Percentiles rank a stretch among this genome's conserved stretches.
phyloP scores from a whole-genome alignment of 2,329 filamentous ascomycete species.

The Emydomyces testavorans region DNA sequence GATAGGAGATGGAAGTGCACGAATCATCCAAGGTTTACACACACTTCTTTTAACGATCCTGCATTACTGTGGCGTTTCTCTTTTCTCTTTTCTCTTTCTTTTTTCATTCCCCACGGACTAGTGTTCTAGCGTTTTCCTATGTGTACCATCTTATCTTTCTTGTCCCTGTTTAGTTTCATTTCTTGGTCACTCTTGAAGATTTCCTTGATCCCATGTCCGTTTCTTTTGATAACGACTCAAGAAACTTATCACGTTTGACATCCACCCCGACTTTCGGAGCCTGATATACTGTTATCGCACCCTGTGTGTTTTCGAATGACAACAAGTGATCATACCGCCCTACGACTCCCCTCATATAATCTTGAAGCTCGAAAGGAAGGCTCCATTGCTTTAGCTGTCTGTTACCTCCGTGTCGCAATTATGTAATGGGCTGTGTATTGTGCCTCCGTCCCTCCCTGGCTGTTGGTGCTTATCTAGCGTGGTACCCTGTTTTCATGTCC shows the following conservation, averaged over 20 bases:
- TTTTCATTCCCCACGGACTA: slow-evolving; percentile 1
- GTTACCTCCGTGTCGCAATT: background rate
- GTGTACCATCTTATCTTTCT: slow-evolving; percentile 9
- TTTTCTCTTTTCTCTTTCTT: background rate
- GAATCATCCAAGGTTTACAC: slow-evolving; percentile 98
- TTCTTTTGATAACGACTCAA: background rate
- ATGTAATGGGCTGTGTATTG: slow-evolving; percentile 1
- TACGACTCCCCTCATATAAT: slow-evolving; percentile 2
- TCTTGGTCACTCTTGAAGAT: slow-evolving; percentile 1
- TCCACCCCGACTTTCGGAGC: background rate
- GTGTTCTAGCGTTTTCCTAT: slow-evolving; percentile 8
- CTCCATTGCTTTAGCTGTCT: background rate
- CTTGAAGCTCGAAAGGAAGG: slow-evolving; percentile 1
- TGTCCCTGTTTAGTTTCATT: background rate
- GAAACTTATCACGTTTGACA: background rate
- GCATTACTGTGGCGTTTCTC: slow-evolving; percentile 15
- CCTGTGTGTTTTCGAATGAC: background rate
- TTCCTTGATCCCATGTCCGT: background rate
- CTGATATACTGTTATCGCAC: background rate
- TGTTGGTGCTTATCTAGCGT: background rate
- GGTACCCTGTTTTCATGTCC: background rate
- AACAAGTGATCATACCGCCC: background rate
- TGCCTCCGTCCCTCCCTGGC: background rate
- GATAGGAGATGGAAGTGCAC: slow-evolving; percentile 97
- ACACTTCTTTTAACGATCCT: slow-evolving; percentile 77